Evolutionary conservation across 169 alveolate species (phyloP), one percentile per base, ranked within the genome.

Genomic region (Condylostoma magnum): DNA sequence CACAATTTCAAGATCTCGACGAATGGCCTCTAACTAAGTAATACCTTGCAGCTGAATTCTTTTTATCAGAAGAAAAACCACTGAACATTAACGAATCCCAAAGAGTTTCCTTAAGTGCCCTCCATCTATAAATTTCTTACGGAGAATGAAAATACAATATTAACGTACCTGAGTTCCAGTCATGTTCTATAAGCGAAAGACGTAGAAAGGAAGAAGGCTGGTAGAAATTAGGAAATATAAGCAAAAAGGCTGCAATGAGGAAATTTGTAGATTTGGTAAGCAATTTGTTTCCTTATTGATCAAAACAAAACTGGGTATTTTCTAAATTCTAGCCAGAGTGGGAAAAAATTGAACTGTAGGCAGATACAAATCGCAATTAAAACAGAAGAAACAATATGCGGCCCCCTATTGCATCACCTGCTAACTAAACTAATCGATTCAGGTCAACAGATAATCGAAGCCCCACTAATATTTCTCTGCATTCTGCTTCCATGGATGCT

Each of bases 11-110:
- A 0, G 25, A 25, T 10, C 25, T 51, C 25, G 43, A 15, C 10
- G 27, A 18, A 12, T 66, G 75, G 63, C 66, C 65, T 6, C 18
- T 66, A 12, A 12, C 34, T 8, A 66, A 66, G 25, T 63, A 47
- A n/a, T 66, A 44, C 25, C 28, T 46, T 10, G 75, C 75, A 44
- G 75, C 75, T 20, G 46, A 47, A 1, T 47, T 28, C 33, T 66
- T 15, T 28, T 36, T 66, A 15, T 41, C 58, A 20, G 41, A 41
- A 27, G 75, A 66, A 4, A 66, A 66, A 47, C 46, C 58, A 10
- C 18, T 66, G 6, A 22, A 28, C 6, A 41, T 66, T 0, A 46
- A 31, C 30, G 75, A 66, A 30, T 10, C 75, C n/a, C 63, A 66
- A 47, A 18, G 63, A 47, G 43, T 30, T 10, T 38, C 10, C 10